A percentile compares a stretch with the other conserved stretches of the same genome.
These are phyloP conservation scores for Calocera cornea DNA, from an alignment of 768 basidiomycete genomes.

Conservation along the genomic window DNA sequence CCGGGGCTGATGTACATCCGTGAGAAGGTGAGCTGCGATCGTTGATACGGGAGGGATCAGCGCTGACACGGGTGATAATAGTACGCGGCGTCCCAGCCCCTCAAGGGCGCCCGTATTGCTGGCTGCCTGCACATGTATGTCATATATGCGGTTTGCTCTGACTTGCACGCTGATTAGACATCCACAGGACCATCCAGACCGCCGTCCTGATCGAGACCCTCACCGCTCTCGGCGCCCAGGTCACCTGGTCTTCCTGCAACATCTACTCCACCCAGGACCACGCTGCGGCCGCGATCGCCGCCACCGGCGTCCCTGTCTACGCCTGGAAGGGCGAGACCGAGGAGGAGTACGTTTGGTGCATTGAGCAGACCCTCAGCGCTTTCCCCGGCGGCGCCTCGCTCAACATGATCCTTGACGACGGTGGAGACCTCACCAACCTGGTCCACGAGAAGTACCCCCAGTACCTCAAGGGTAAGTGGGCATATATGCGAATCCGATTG, in stretches of 20 bases:
- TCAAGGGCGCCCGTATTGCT: conserved; percentile 90
- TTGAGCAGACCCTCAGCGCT: conserved; percentile 84
- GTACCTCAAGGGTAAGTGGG: conserved; percentile 49
- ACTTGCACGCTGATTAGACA: background rate
- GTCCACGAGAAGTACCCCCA: conserved; percentile 97
- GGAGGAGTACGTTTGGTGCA: conserved; percentile 96
- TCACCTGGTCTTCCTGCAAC: conserved; percentile 98
- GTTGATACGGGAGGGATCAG: conserved; percentile 5
- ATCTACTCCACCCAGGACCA: conserved; percentile 99
- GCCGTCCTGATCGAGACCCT: conserved; percentile 98
- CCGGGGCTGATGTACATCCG: conserved; percentile 91
- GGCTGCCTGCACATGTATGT: conserved; percentile 94
- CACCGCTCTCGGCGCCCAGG: conserved; percentile 86
- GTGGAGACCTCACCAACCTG: conserved; percentile 86
- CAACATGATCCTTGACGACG: conserved; percentile 99
- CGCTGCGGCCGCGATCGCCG: conserved; percentile 97
- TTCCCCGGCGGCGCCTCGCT: conserved; percentile 72
- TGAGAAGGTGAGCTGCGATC: conserved; percentile 44
- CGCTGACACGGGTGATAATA: conserved; percentile 22
- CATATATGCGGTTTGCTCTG: conserved; percentile 10
- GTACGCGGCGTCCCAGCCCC: conserved; percentile 69
- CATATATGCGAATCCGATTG: background rate
- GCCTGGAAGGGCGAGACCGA: conserved; percentile 99
- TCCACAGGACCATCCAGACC: conserved; percentile 85
- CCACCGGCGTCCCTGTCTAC: conserved; percentile 94